These are phyloP conservation scores for Mycosarcoma mackinlayi DNA, from an alignment of 1,284 basidiomycete species.

Conservation along the genomic window DNA sequence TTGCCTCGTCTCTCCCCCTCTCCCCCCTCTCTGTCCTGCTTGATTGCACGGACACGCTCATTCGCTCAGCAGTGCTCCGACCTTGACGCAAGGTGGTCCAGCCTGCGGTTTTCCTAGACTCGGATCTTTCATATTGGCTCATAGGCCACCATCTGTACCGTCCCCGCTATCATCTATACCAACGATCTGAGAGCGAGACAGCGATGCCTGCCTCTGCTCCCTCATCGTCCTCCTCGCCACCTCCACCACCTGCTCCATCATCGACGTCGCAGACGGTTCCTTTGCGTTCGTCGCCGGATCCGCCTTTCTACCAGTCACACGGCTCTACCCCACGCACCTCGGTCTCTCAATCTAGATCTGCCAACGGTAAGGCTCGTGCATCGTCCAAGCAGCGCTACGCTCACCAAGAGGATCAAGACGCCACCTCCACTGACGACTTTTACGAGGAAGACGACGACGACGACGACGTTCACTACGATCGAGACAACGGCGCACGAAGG, in stretches of 20 bases:
- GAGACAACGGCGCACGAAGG: conserved; percentile 14
- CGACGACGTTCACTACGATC: conserved; percentile 8
- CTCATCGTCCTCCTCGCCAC: conserved; percentile 8
- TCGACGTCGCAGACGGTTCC: conserved; percentile 12
- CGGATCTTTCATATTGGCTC: too few species aligned
- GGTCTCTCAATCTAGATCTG: conserved; percentile 14
- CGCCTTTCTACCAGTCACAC: conserved; percentile 37
- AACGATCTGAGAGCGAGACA: background rate
- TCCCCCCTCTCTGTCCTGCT: background rate
- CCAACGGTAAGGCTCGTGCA: conserved; percentile 20
- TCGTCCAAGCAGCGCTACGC: background rate
- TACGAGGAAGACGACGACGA: conserved; percentile 33
- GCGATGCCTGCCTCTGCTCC: conserved; percentile 25
- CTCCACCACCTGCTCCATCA: background rate
- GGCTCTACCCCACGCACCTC: conserved; percentile 32
- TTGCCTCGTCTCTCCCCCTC: background rate
- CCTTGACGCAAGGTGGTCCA: conserved; percentile 1
- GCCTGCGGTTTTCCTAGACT: too few species aligned
- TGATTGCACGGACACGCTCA: background rate
- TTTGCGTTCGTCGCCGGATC: conserved; percentile 24
- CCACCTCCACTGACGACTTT: conserved; percentile 32
- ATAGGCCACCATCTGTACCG: too few species aligned
- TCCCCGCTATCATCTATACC: conserved; percentile 10
- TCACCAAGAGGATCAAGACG: conserved; percentile 17
- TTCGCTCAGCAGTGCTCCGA: conserved; percentile 8